Evolutionary conservation across 2,329 filamentous ascomycete genomes (phyloP).

Genomic region (Colletotrichum karsti): DNA sequence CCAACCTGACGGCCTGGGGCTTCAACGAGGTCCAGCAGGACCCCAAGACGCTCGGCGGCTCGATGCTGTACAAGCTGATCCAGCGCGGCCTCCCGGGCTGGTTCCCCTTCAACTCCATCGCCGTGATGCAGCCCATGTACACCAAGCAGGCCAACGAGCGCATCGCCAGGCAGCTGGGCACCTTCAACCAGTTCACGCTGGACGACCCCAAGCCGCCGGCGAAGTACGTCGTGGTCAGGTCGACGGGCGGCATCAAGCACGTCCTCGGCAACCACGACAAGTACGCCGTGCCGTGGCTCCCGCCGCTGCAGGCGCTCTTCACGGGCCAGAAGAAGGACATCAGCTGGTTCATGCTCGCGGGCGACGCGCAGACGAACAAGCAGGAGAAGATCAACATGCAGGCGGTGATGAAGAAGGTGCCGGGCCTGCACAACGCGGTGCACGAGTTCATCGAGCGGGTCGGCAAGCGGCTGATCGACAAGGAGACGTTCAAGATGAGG

Average conservation of each 20-base stretch:
- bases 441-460: constrained; percentile 41
- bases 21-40: constrained; percentile 49
- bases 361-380: constrained; percentile 38
- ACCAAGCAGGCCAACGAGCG: constrained; percentile 48
- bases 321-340: constrained; percentile 43
- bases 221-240: constrained; percentile 36
- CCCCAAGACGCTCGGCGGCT: constrained; percentile 48
- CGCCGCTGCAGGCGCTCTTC: constrained; percentile 37
- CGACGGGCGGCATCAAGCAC: constrained; percentile 39
- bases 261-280: constrained; percentile 40
- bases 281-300: constrained; percentile 44
- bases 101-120: constrained; percentile 50
- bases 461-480: constrained; percentile 48
- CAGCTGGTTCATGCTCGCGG: constrained; percentile 48
- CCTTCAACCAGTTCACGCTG: constrained; percentile 39
- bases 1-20: constrained; percentile 53
- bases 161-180: constrained; percentile 49
- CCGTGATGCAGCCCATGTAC: constrained; percentile 56
- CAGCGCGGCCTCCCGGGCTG: constrained; percentile 49
- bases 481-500: constrained; percentile 45
- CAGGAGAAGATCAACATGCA: constrained; percentile 39
- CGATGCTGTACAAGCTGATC: constrained; percentile 55
- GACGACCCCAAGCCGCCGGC: constrained; percentile 45
- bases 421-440: constrained; percentile 40
- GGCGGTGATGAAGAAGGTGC: constrained; percentile 43